A percentile compares a stretch with the other conserved stretches of the same genome.
Evolutionary conservation across 768 basidiomycete species (phyloP).

Genomic region (Termitomyces sp.): DNA sequence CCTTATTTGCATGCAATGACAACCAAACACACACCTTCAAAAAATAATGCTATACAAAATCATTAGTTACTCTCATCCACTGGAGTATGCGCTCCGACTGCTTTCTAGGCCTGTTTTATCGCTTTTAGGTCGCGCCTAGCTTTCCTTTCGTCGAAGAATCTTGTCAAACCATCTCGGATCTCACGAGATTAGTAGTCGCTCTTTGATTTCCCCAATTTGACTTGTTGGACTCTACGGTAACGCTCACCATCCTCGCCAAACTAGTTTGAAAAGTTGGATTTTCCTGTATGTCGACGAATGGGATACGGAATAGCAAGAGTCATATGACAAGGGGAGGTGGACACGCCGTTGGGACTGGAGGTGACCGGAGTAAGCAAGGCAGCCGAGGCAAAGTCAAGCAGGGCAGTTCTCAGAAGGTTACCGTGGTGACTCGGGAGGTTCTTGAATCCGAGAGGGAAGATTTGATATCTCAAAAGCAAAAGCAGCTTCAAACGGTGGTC

Average conservation of each 20-base stretch:
- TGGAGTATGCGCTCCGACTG: slow-evolving; percentile 18
- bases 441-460: slow-evolving; percentile 33
- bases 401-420: slow-evolving; percentile 4
- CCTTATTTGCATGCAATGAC: slow-evolving; percentile 4
- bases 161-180: slow-evolving; percentile 59
- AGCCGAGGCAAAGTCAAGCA: slow-evolving; percentile 16
- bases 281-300: slow-evolving; percentile 10
- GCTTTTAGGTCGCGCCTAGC: slow-evolving; percentile 14
- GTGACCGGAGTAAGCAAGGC: slow-evolving; percentile 14
- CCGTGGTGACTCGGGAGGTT: slow-evolving; percentile 18
- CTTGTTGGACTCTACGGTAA: slow-evolving; percentile 6
- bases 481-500: slow-evolving; percentile 50
- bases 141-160: slow-evolving; percentile 48
- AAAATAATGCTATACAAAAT: slow-evolving; percentile 39
- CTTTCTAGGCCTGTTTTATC: slow-evolving; percentile 9
- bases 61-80: slow-evolving; percentile 28
- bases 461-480: slow-evolving; percentile 56
- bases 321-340: slow-evolving; percentile 2
- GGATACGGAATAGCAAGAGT: slow-evolving; percentile 8
- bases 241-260: slow-evolving; percentile 5
- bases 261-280: slow-evolving; percentile 2
- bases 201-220: slow-evolving; percentile 1
- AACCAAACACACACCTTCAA: slow-evolving; percentile 36
- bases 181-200: slow-evolving; percentile 46
- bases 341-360: slow-evolving; percentile 4